phyloP scores from a whole-genome alignment of 371 early-diverging fungal species.

The Mortierella sp. region DNA sequence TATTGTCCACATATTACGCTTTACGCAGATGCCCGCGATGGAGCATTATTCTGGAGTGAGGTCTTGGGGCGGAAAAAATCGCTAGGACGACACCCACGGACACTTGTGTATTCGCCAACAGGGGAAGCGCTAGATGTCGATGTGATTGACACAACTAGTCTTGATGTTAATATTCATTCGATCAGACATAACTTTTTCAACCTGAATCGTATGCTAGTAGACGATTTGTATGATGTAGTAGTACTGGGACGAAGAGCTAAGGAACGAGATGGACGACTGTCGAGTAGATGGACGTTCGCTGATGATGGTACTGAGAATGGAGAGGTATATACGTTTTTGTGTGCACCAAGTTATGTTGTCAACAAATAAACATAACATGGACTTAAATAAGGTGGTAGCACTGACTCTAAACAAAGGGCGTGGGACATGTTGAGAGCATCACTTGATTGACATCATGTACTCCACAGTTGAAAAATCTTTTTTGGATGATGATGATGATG shows the following conservation, averaged over 20 bases:
- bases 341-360: conserved; percentile 58
- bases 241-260: conserved; percentile 54
- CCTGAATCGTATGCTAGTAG: conserved; percentile 60
- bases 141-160: conserved; percentile 61
- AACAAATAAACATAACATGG: conserved; percentile 28
- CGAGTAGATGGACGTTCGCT: conserved; percentile 53
- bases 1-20: conserved; percentile 58
- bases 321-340: conserved; percentile 56
- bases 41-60: conserved; percentile 59
- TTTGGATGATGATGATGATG: too few species aligned
- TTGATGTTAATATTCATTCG: conserved; percentile 61
- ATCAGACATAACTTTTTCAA: conserved; percentile 62
- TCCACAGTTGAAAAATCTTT: too few species aligned
- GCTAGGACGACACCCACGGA: conserved; percentile 47
- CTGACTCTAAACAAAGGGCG: too few species aligned
- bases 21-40: conserved; percentile 58
- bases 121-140: conserved; percentile 58
- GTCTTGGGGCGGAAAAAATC: conserved; percentile 29
- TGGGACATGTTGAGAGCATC: background rate
- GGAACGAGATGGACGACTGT: conserved; percentile 55
- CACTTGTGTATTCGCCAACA: conserved; percentile 33
- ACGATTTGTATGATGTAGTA: conserved; percentile 60
- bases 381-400: too few species aligned
- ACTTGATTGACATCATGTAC: too few species aligned
- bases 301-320: conserved; percentile 49